phyloP scores from a whole-genome alignment of 106 monocot species.

The Vanilla planifolia region DNA sequence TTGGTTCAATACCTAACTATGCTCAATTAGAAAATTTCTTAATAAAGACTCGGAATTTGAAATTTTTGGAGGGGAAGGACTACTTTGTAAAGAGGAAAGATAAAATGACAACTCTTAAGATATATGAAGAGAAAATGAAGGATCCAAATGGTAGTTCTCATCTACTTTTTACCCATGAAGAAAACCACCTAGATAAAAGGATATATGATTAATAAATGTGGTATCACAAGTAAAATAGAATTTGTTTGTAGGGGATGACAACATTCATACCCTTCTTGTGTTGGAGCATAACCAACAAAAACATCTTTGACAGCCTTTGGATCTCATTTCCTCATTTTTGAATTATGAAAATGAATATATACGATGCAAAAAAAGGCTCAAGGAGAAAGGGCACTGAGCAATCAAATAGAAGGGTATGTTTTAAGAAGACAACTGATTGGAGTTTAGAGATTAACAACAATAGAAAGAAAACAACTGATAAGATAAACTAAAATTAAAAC shows the following conservation, averaged over 20 bases:
- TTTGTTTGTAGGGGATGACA: background rate
- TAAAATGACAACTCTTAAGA: background rate
- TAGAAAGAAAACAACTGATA: too few species aligned
- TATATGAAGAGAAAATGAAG: background rate
- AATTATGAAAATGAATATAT: slow-evolving; percentile 5
- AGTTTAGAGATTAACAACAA: too few species aligned
- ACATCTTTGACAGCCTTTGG: background rate
- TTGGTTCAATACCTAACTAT: background rate
- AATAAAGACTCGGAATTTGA: too few species aligned
- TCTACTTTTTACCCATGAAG: background rate
- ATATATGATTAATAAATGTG: background rate
- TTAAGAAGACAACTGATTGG: too few species aligned
- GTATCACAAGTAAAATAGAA: background rate
- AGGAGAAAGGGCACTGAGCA: background rate
- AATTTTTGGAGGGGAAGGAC: too few species aligned
- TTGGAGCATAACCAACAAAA: slow-evolving; percentile 3
- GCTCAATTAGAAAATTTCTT: too few species aligned
- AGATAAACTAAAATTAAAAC: too few species aligned
- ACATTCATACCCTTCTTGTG: slow-evolving; percentile 7
- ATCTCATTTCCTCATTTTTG: background rate
- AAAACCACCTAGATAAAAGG: background rate
- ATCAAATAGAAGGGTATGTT: background rate
- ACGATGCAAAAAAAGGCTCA: background rate
- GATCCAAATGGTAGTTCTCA: background rate
- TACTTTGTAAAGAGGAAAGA: background rate